Evolutionary conservation across 129 eudicot species (phyloP), one percentile per base, ranked within the genome.

Genomic region (carrot (Daucus carota)): DNA sequence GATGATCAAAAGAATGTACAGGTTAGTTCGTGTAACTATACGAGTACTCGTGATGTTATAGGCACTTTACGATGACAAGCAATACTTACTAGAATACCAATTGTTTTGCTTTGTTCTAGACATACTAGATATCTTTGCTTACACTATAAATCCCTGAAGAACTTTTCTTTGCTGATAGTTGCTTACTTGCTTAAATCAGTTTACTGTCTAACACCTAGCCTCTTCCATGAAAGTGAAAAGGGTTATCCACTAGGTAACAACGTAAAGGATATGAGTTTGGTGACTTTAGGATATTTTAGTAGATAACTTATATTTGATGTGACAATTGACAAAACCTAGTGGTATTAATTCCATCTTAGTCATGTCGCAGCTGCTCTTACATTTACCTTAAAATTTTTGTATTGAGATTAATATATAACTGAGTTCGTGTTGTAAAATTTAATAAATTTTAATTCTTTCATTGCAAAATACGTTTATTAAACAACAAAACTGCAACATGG

Each of bases 1-100:
- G 98, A 94, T 80, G 89, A 89, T 73, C 96, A 94, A 62, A 94
- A 94, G 87, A 94, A 94, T 84, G 90, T 94, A 36, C 98, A 93
- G 98, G 98, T 93, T 80, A 65, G 87, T 47, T 45, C 76, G 20
- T 60, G 57, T 75, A 67, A 67, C 13, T 34, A 34, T 66, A 17
- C 10, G 11, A 54, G 50, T 73, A 31, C 24, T 50, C 28, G 16
- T 44, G 22, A 43, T 36, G 70, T 14, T 33, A 24, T 52, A 17
- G 33, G 41, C 34, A 34, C 34, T 20, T 28, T 31, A 29, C 40
- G 2, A 50, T 68, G 17, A 68, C 28, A 16, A 50, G 45, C 57
- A 47, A 1, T 50, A 59, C 18, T 33, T 9, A 33, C 29, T n/a
- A 54, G 38, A 29, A 50, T 17, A n/a, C n/a, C n/a, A 18, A 33